Conservation (phyloP, 768 basidiomycete genomes). For the Podaxis rugospora region DNA sequence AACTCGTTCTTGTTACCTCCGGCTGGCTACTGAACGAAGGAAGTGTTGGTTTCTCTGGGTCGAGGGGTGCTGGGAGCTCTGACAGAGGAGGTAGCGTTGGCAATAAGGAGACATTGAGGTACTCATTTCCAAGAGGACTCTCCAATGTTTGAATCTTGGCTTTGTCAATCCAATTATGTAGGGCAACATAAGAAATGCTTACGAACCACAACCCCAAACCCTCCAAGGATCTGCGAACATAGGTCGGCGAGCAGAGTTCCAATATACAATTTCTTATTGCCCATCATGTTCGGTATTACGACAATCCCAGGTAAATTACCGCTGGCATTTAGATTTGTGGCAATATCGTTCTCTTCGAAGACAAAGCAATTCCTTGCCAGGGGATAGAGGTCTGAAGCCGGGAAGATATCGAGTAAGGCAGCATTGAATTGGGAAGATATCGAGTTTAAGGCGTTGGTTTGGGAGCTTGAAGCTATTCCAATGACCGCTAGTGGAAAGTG, state of each 20-base stretch:
- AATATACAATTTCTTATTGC: conserved; percentile 83
- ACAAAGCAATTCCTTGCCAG: conserved; percentile 80
- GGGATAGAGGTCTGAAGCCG: conserved; percentile 64
- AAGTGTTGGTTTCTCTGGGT: conserved; percentile 40
- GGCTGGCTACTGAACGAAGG: conserved; percentile 52
- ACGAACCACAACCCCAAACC: conserved; percentile 81
- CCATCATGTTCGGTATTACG: conserved; percentile 80
- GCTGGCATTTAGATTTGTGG: conserved; percentile 50
- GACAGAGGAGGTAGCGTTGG: conserved; percentile 56
- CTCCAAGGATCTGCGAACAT: conserved; percentile 81
- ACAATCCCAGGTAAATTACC: conserved; percentile 61
- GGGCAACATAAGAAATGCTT: neutral
- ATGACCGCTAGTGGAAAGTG: conserved; percentile 86
- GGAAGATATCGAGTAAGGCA: conserved; percentile 60
- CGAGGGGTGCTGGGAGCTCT: conserved; percentile 57
- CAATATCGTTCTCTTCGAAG: conserved; percentile 71
- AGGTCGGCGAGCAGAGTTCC: conserved; percentile 86
- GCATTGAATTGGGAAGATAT: conserved; percentile 66
- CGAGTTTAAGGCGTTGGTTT: conserved; percentile 45
- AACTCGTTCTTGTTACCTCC: conserved; percentile 40
- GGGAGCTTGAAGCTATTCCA: conserved; percentile 73
- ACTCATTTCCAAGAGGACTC: conserved; percentile 81
- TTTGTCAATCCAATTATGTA: conserved; percentile 8
- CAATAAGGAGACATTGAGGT: conserved; percentile 67
- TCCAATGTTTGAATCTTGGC: conserved; percentile 73